Base-by-base conservation (phyloP, 2,329 filamentous ascomycete genomes). In the Fusarium sp. region DNA sequence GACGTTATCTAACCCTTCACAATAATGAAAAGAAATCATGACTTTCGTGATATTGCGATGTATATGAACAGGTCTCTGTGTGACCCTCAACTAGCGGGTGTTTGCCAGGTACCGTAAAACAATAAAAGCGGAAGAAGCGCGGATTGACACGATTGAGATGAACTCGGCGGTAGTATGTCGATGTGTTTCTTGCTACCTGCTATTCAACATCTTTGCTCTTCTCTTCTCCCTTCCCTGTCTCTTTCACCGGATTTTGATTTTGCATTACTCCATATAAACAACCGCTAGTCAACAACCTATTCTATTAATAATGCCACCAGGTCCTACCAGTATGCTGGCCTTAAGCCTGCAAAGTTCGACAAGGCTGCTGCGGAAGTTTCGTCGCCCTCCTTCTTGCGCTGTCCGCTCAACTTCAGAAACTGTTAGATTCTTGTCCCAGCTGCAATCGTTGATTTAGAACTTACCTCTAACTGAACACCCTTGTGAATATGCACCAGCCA, bases 401-500 rank as follows among this genome's bases (percentile, higher is more conserved):
- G 91, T 18, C 92, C 92, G 46, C 87, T 87, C 75, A 91, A 79
- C 89, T 91, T 70, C 37, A 66, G 42, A 25, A 29, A n/a, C 66
- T 24, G 65, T 73, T 63, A 65, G 67, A 56, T 54, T 34, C 14
- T 12, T 25, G 7, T 65, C 20, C 34, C 14, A 37, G 24, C 3
- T 29, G 18, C 10, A 27, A 20, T 16, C 25, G 20, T 44, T 41
- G 24, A 12, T 16, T 16, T 22, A 30, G 22, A 25, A 81, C 87
- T 81, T 80, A 91, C 89, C 87, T 99, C 96, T 70, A 97, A 85
- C 78, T 97, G 94, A 70, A 99, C 96, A 73, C 92, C 91, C 75
- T 95, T 91, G 81, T 99, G 96, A 68, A 98, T 87, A 80, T 97
- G 93, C 61, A 99, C 96, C 76, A 99, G 85, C 96, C 96, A 99